Percentiles rank a stretch among this genome's conserved stretches.
Evolutionary conservation across 805 yeast genomes (phyloP).

Genomic region (Saccharomyces paradoxus): DNA sequence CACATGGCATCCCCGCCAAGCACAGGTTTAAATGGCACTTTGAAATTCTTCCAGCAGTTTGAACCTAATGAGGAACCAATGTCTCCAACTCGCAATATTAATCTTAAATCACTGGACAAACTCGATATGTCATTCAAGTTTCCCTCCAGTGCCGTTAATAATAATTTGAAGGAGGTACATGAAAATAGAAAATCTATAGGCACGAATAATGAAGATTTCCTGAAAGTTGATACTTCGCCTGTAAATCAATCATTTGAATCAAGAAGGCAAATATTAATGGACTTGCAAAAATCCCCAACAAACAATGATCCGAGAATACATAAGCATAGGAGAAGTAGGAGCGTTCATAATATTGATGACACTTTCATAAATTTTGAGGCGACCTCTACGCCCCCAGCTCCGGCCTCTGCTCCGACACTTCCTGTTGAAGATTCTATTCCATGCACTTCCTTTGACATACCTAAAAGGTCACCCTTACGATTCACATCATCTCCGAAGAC

Average conservation of each 20-base stretch:
- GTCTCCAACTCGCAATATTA: not conserved
- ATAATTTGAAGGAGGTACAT: not conserved
- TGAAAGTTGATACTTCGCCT: slow-evolving; percentile 10
- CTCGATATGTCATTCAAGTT: slow-evolving; percentile 20
- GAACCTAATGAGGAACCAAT: slow-evolving; percentile 7
- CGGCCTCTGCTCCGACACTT: not conserved
- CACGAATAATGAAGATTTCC: slow-evolving; percentile 11
- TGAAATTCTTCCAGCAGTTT: slow-evolving; percentile 20
- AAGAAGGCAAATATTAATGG: slow-evolving; percentile 16
- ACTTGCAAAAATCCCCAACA: slow-evolving; percentile 5
- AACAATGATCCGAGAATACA: slow-evolving; percentile 8
- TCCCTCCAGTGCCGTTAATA: slow-evolving; percentile 7
- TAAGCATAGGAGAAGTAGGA: slow-evolving; percentile 27
- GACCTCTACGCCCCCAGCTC: slow-evolving; percentile 13
- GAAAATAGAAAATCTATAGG: not conserved
- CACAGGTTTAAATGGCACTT: slow-evolving; percentile 11
- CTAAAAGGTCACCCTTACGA: slow-evolving; percentile 19
- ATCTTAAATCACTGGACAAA: not conserved
- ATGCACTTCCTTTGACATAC: slow-evolving; percentile 3
- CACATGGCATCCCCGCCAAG: slow-evolving; percentile 10
- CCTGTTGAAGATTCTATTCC: not conserved
- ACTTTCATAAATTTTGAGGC: slow-evolving; percentile 10
- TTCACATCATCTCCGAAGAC: slow-evolving; percentile 4
- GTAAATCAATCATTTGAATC: slow-evolving; percentile 11
- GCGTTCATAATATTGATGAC: slow-evolving; percentile 20